Evolutionary conservation across 2,329 filamentous ascomycete species (phyloP), one percentile per base, ranked within the genome.

Genomic region (Paecilomyces variotii): DNA sequence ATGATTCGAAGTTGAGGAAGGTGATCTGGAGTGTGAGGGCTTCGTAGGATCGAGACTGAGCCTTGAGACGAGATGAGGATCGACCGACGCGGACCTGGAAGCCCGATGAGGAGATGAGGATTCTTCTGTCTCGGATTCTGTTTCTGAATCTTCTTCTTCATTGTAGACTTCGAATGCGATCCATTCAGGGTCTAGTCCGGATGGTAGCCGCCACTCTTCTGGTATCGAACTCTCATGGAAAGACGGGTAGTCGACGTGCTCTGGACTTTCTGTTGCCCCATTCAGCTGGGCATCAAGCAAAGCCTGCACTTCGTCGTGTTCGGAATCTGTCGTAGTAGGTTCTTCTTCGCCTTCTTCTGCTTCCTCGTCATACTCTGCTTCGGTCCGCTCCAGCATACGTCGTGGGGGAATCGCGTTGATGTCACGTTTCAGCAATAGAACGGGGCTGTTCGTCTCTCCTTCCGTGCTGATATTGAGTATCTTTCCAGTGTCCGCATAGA

Each of bases 401-500:
- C 82, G 78, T 4, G 87, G 86, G 0, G 84, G 82, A 10, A 83
- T 75, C 14, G 87, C 86, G 59, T 85, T 80, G 4, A 83, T 63
- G 64, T 93, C 88, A 63, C 90, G 79, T 70, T 91, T 92, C 50
- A 94, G 71, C 0, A 94, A 74, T 0, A 94, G 76, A 0, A 93
- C 84, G 0, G 90, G 88, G 59, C 86, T 90, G 67, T 88, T 90
- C 2, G 82, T 82, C 64, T 87, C 86, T 12, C 82, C 84, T 26
- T 87, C 84, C 2, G 76, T 80, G 12, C 87, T 87, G 57, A 97
- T 91, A 61, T 96, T 96, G 27, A 97, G 79, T 9, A 97, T 90
- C 65, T 90, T 90, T 19, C 91, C 91, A 0, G 90, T 95, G 64
- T 96, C 90, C 0, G 91, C 91, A 68, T 96, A 97, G 74, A 96